Base-by-base conservation (phyloP, 176 grass and related monocot species). In the Zizania latifolia region DNA sequence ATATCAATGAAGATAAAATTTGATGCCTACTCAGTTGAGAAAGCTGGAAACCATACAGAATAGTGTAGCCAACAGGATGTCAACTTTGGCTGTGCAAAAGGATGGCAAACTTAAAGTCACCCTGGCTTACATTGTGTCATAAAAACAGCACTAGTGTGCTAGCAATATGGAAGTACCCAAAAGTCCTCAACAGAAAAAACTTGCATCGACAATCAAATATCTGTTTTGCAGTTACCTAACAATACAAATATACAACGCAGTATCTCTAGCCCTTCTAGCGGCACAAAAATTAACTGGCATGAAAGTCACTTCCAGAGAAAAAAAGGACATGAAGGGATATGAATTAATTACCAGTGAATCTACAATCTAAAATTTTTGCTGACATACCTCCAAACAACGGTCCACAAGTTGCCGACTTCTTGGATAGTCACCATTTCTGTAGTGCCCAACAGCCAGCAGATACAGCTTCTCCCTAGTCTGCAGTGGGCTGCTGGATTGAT, bases 361-460 rank as follows among this genome's bases (percentile, higher is more conserved):
- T 41, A 80, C 3, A 83, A 82, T 9, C 19, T 26, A 54, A 65
- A 27, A 38, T 21, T 17, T n/a, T 11, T 17, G 30, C 21, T 39
- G 4, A 10, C 37, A 45, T 63, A 97, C 94, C 91, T 93, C 66
- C 53, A 97, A 87, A 82, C 90, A 97, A 24, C 74, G 84, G 10
- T 97, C 94, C 16, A 80, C 68, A 46, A 97, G 86, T 48, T 97
- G 86, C 23, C 94, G 84, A 50, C 94, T 97, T 81, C 69, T 93
- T 35, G 91, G 77, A 71, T 97, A 93, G 78, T 97, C 82, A 38
- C 88, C 88, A 79, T 55, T 89, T 80, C 94, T 93, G 69, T 84
- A 97, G 81, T 78, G 71, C 27, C 94, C 94, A 81, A 97, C 88
- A 81, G 94, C 94, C 82, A 97, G 48, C 57, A 97, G 71, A 72